Conservation (phyloP, 805 yeast species). For the Candida arabinofermentans region DNA sequence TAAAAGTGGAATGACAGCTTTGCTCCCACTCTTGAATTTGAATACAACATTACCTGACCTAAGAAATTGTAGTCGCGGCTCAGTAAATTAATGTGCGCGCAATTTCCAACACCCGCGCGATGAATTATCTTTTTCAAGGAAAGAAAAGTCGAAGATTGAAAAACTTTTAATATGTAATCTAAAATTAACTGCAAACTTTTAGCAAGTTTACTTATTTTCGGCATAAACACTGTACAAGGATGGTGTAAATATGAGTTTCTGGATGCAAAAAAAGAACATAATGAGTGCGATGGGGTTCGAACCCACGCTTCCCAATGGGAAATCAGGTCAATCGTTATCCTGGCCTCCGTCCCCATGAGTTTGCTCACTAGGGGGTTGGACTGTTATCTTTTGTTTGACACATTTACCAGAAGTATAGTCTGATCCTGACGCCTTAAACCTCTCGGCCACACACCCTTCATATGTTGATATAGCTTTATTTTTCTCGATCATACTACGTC, state of each 20-base stretch:
- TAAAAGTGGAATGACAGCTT: too few species aligned
- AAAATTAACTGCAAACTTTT: too few species aligned
- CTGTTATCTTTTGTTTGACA: too few species aligned
- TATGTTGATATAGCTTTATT: neutral
- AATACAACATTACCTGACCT: too few species aligned
- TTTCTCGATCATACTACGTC: neutral
- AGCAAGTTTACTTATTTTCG: neutral
- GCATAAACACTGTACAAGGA: neutral
- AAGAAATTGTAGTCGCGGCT: too few species aligned
- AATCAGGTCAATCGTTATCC: constrained; percentile 3
- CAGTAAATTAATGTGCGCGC: too few species aligned
- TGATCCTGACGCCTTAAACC: constrained; percentile 10
- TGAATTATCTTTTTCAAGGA: too few species aligned
- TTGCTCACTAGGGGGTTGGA: too few species aligned
- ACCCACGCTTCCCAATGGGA: constrained; percentile 7
- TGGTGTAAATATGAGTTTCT: neutral
- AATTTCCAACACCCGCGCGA: too few species aligned
- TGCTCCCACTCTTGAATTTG: too few species aligned
- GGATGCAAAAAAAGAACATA: neutral
- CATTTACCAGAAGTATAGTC: too few species aligned
- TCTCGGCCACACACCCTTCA: constrained; percentile 10
- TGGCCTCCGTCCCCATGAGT: neutral
- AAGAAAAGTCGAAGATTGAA: neutral
- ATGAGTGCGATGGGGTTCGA: constrained; percentile 10
- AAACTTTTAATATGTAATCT: neutral